Evolutionary conservation across 2,329 filamentous ascomycete genomes (phyloP), one percentile per base, ranked within the genome.

Genomic region (Dichotomopilus funicola): DNA sequence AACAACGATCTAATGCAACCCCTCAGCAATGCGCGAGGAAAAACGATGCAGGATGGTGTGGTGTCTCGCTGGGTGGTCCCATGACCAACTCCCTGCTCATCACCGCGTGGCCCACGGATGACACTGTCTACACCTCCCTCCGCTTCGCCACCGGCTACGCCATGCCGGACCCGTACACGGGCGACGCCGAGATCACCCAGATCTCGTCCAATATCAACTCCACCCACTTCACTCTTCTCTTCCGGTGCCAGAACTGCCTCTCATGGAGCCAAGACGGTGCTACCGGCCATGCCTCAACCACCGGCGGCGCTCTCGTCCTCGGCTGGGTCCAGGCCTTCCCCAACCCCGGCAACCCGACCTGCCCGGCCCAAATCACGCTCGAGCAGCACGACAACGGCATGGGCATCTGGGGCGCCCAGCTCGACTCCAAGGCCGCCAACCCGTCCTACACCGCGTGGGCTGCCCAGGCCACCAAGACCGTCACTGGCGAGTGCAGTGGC

Each of bases 221-320:
- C 33, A 81, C 78, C 7, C 71, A 79, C 65, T 86, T 79, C 68
- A 75, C 73, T 13, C 63, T 85, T 38, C 73, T 83, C 43, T 86
- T 85, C 69, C 75, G 78, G 54, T 86, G 83, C 67, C 68, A 80
- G 64, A 70, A 72, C 64, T 80, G 78, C 63, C 66, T 78, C 3
- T 58, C 67, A 3, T 81, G 78, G 73, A 66, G 75, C 57, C 72
- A 79, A 36, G 67, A 68, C 47, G 74, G 73, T 12, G 66, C 70
- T n/a, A 69, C 71, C 1, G 72, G 74, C 7, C 71, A 68, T 13
- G 70, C 67, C n/a, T 59, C 65, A 31, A 69, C 66, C 5, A 64
- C 62, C 56, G 35, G 34, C 19, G 52, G 62, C 49, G 59, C 63
- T 38, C 64, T 73, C 44, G 63, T 77, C 41, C 70, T 79, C 52